These are phyloP conservation scores for Erysimum cheiranthoides DNA, from an alignment of 345 rosid genomes.

Conservation along the genomic window DNA sequence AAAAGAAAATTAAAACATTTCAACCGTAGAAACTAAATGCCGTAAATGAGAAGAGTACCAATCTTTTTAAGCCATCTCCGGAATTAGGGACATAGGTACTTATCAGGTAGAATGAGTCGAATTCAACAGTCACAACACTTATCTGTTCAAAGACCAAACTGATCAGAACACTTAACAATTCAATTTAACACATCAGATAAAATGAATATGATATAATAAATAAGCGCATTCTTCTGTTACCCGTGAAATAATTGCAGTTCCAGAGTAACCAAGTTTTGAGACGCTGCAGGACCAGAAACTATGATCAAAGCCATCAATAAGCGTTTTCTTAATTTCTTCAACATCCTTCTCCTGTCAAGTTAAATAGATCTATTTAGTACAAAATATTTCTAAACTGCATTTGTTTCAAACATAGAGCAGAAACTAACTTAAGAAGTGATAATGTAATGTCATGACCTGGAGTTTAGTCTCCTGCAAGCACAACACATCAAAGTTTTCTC, in stretches of 20 bases:
- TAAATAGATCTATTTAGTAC: conserved; percentile 20
- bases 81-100: conserved; percentile 85
- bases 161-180: conserved; percentile 14
- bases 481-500: conserved; percentile 81
- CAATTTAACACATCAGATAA: conserved; percentile 1
- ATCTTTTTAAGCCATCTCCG: conserved; percentile 95
- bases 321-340: conserved; percentile 63
- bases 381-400: neutral
- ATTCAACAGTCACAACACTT: conserved; percentile 86
- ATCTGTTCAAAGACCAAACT: conserved; percentile 57
- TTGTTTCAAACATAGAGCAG: conserved; percentile 10
- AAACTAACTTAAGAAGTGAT: conserved; percentile 6
- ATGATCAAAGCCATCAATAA: conserved; percentile 76
- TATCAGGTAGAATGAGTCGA: conserved; percentile 79
- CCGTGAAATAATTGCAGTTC: conserved; percentile 92
- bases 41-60: conserved; percentile 56
- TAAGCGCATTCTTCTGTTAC: conserved; percentile 48
- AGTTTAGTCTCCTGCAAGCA: conserved; percentile 97
- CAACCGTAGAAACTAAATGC: conserved; percentile 30
- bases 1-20: neutral
- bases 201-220: conserved; percentile 19
- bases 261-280: conserved; percentile 94
- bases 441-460: conserved; percentile 55
- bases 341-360: conserved; percentile 90
- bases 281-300: conserved; percentile 93